Conservation (phyloP, 208 protist genomes). For the Trypanosoma boissoni region DNA sequence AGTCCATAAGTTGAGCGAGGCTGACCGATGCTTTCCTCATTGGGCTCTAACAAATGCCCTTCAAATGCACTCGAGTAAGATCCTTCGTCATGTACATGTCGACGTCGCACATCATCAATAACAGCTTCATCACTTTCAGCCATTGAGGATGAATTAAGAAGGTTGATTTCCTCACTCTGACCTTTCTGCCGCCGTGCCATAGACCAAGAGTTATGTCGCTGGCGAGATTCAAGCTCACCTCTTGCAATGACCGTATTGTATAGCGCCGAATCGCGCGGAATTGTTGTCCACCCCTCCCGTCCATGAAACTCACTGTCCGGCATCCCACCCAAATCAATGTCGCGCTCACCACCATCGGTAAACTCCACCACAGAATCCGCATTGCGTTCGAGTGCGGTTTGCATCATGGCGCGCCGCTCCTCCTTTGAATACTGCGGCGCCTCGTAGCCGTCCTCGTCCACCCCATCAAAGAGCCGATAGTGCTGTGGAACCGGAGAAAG, state of each 20-base stretch:
- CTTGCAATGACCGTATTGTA: slow-evolving; percentile 53
- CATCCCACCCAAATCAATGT: slow-evolving; percentile 74
- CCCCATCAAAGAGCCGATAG: slow-evolving; percentile 65
- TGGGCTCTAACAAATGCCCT: slow-evolving; percentile 59
- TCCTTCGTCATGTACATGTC: slow-evolving; percentile 45
- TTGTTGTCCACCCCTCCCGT: slow-evolving; percentile 62
- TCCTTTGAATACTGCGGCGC: slow-evolving; percentile 29
- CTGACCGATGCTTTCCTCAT: slow-evolving; percentile 59
- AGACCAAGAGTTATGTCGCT: slow-evolving; percentile 75
- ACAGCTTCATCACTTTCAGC: slow-evolving; percentile 13
- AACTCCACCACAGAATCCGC: slow-evolving; percentile 74
- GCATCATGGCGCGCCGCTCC: slow-evolving; percentile 45
- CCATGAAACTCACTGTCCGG: slow-evolving; percentile 73
- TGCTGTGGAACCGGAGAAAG: slow-evolving; percentile 61
- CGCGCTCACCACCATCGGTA: slow-evolving; percentile 67
- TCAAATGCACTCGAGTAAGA: slow-evolving; percentile 50
- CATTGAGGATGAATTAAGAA: neutral
- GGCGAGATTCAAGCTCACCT: slow-evolving; percentile 70
- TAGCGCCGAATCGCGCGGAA: slow-evolving; percentile 74
- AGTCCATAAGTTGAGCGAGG: slow-evolving; percentile 80
- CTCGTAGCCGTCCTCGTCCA: slow-evolving; percentile 62
- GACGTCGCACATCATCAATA: slow-evolving; percentile 49
- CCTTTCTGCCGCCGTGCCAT: slow-evolving; percentile 22
- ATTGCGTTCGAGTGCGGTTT: slow-evolving; percentile 48
- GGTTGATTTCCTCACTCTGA: slow-evolving; percentile 1